These are phyloP conservation scores for Penicillium verrucosum DNA, from an alignment of 2,329 filamentous ascomycete species.

Conservation along the genomic window DNA sequence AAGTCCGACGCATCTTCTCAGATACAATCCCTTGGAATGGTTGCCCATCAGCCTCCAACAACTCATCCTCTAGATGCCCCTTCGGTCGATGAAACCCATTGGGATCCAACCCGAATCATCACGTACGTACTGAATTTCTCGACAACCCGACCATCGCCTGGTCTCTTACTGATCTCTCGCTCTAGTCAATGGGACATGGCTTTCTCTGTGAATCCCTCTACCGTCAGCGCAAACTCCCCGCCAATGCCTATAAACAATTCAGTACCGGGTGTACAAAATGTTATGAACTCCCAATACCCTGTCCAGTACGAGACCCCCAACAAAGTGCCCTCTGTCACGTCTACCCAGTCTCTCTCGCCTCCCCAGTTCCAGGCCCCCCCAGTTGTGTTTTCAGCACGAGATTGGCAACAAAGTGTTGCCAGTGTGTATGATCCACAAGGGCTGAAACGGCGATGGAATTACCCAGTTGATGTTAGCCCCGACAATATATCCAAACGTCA, in stretches of 20 bases:
- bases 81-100: conserved; percentile 65
- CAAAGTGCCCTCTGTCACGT: conserved; percentile 30
- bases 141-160: neutral
- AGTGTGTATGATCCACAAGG: conserved; percentile 48
- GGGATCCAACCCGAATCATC: conserved; percentile 87
- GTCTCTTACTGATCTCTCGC: conserved; percentile 27
- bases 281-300: conserved; percentile 32
- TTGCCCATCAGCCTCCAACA: conserved; percentile 35
- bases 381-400: conserved; percentile 44
- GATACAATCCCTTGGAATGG: conserved; percentile 58
- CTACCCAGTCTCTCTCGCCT: conserved; percentile 34
- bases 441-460: conserved; percentile 45
- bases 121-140: conserved; percentile 61
- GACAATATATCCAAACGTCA: conserved; percentile 33
- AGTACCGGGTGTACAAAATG: conserved; percentile 26
- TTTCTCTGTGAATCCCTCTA: conserved; percentile 68
- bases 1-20: conserved; percentile 70
- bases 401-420: conserved; percentile 50
- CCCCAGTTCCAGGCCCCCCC: conserved; percentile 32
- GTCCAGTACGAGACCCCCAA: conserved; percentile 34
- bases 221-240: conserved; percentile 40
- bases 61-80: conserved; percentile 51
- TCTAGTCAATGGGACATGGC: conserved; percentile 89
- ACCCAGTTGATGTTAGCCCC: conserved; percentile 33
- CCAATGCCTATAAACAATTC: conserved; percentile 38